These are phyloP conservation scores for Fraxinus ornus DNA, from an alignment of 305 asterid species.

Conservation along the genomic window DNA sequence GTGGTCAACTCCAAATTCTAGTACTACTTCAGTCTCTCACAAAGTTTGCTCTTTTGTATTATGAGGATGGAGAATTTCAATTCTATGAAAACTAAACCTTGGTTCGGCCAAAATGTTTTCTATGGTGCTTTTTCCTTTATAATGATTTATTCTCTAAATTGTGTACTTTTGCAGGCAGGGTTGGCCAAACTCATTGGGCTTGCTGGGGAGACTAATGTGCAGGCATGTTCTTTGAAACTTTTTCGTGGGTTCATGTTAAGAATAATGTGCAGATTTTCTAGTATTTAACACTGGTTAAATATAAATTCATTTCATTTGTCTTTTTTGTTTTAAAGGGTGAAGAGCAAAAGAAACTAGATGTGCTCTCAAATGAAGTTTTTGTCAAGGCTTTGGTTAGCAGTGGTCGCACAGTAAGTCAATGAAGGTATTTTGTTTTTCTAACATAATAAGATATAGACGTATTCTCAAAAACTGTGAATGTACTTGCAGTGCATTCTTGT, in stretches of 20 bases:
- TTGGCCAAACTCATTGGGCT: conserved; percentile 95
- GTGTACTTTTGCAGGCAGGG: conserved; percentile 70
- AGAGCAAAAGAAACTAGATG: conserved; percentile 96
- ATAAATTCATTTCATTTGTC: conserved; percentile 14
- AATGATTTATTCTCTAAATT: conserved; percentile 2
- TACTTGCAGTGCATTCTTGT: conserved; percentile 84
- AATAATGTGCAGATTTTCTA: not conserved
- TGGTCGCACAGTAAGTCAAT: conserved; percentile 81
- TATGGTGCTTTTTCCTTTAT: not conserved
- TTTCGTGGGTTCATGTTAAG: not conserved
- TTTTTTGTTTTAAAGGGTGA: conserved; percentile 59
- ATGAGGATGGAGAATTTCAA: not conserved
- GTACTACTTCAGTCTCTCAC: not conserved
- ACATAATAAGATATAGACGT: not conserved
- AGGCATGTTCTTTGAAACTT: conserved; percentile 47
- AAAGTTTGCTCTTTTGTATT: not conserved
- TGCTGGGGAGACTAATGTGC: conserved; percentile 97
- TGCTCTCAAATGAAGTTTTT: conserved; percentile 89
- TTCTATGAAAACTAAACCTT: not conserved
- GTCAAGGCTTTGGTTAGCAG: conserved; percentile 91
- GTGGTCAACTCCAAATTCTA: not conserved
- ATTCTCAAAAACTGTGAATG: conserved; percentile 16
- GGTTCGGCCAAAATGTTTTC: not conserved
- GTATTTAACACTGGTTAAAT: not conserved
- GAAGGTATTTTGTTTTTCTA: not conserved